phyloP scores from a whole-genome alignment of 805 yeast species.

The Metschnikowia cerradonensis region DNA sequence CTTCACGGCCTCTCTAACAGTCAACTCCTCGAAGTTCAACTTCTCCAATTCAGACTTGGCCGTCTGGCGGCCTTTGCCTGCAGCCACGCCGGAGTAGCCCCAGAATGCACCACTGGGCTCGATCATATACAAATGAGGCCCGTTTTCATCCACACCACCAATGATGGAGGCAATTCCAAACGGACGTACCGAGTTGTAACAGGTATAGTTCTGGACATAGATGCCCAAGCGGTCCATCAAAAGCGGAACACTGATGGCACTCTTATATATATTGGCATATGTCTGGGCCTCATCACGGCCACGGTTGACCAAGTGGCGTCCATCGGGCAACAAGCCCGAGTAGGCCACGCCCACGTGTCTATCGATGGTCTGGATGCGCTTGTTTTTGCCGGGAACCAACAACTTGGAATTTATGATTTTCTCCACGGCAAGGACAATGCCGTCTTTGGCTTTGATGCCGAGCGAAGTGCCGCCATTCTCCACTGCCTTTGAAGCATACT shows the following conservation, averaged over 20 bases:
- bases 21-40: conserved; percentile 64
- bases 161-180: conserved; percentile 90
- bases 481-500: conserved; percentile 95
- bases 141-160: conserved; percentile 89
- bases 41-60: conserved; percentile 96
- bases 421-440: conserved; percentile 96
- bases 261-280: conserved; percentile 73
- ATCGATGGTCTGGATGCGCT: conserved; percentile 88
- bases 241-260: conserved; percentile 72
- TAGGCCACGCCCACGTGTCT: conserved; percentile 92
- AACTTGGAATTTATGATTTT: conserved; percentile 83
- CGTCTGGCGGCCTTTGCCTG: conserved; percentile 98
- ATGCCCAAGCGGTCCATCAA: conserved; percentile 84
- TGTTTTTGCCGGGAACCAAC: conserved; percentile 83
- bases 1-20: conserved; percentile 79
- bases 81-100: conserved; percentile 97
- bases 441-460: conserved; percentile 89
- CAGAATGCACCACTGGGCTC: conserved; percentile 97
- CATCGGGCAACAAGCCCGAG: conserved; percentile 95
- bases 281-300: conserved; percentile 88
- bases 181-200: conserved; percentile 96
- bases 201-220: conserved; percentile 91
- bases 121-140: conserved; percentile 90
- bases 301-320: conserved; percentile 85
- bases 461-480: conserved; percentile 95